Percentiles rank a stretch among this genome's conserved stretches.
Evolutionary conservation across 2,329 filamentous ascomycete species (phyloP).

Genomic region (Scytalidium sp.): DNA sequence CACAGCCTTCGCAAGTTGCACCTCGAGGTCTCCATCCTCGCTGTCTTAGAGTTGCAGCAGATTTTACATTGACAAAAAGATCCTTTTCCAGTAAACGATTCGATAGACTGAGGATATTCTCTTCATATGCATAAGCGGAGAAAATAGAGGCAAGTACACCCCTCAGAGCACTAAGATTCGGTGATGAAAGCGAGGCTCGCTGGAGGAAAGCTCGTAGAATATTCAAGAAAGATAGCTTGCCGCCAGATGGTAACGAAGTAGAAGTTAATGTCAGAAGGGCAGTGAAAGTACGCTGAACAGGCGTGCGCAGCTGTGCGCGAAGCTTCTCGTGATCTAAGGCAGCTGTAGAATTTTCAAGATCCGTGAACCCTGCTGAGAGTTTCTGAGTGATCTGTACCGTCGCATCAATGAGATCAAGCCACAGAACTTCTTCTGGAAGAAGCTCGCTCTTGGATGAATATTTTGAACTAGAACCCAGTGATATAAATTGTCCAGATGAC

Average conservation of each 20-base stretch:
- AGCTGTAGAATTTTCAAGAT: slow-evolving; percentile 23
- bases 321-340: slow-evolving; percentile 57
- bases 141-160: slow-evolving; percentile 86
- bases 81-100: slow-evolving; percentile 86
- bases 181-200: slow-evolving; percentile 75
- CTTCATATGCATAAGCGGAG: slow-evolving; percentile 92
- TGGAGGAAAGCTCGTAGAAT: slow-evolving; percentile 87
- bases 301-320: slow-evolving; percentile 64
- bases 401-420: slow-evolving; percentile 59
- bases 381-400: slow-evolving; percentile 62
- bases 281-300: slow-evolving; percentile 90
- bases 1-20: slow-evolving; percentile 85
- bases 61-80: slow-evolving; percentile 77
- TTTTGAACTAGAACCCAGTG: slow-evolving; percentile 46
- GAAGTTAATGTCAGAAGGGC: slow-evolving; percentile 78
- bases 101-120: slow-evolving; percentile 80
- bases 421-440: slow-evolving; percentile 52
- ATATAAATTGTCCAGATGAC: slow-evolving; percentile 30
- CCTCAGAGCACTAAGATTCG: slow-evolving; percentile 82
- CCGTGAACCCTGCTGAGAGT: slow-evolving; percentile 53
- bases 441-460: slow-evolving; percentile 38
- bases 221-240: slow-evolving; percentile 77
- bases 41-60: slow-evolving; percentile 71
- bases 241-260: slow-evolving; percentile 23
- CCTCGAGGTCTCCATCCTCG: slow-evolving; percentile 86